A percentile compares a stretch with the other conserved stretches of the same genome.
Evolutionary conservation across 257 asterid genomes (phyloP).

Genomic region (Oldenlandia corymbosa): DNA sequence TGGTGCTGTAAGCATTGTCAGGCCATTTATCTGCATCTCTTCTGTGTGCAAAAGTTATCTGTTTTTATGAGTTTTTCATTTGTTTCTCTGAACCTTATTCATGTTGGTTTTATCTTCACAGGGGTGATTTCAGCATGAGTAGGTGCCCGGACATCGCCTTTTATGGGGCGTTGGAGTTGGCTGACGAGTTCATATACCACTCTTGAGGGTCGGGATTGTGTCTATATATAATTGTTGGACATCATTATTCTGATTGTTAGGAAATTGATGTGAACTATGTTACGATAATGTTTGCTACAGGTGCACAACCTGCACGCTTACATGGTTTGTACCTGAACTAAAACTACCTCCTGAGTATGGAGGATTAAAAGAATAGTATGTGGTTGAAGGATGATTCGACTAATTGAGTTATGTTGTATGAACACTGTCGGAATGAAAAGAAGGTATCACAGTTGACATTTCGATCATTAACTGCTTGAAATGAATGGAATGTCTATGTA

Average conservation of each 20-base stretch:
- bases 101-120: conserved; percentile 2
- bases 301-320: not conserved
- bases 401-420: not conserved
- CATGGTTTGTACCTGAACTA: conserved; percentile 1
- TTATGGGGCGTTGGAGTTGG: not conserved
- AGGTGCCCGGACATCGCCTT: not conserved
- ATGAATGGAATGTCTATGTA: not conserved
- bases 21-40: not conserved
- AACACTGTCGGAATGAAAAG: not conserved
- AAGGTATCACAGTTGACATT: not conserved
- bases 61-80: not conserved
- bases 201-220: not conserved
- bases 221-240: not conserved
- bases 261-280: conserved; percentile 6
- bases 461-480: not conserved
- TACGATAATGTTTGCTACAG: not conserved
- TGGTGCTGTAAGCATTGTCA: no score
- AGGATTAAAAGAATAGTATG: not conserved
- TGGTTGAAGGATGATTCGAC: not conserved
- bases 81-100: not conserved
- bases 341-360: not conserved
- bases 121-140: conserved; percentile 4
- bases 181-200: not conserved
- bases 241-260: not conserved
- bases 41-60: not conserved